These are phyloP conservation scores for Mallotus japonicus DNA, from an alignment of 441 rosid species.

Conservation along the genomic window DNA sequence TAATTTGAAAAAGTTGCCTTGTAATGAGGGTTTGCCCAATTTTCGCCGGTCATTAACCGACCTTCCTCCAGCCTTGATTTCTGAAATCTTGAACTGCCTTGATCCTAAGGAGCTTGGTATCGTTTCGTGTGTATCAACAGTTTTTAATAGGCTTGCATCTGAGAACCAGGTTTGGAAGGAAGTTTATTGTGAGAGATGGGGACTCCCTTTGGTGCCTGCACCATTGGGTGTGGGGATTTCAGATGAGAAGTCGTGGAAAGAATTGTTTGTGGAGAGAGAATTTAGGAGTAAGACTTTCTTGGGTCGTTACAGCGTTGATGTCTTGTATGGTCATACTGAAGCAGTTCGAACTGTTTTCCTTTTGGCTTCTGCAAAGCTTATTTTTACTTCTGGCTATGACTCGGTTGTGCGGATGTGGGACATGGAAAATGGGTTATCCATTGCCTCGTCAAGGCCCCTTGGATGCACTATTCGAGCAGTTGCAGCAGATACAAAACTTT, in stretches of 20 bases:
- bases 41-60: constrained; percentile 53
- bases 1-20: constrained; percentile 37
- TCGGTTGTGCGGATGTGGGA: constrained; percentile 80
- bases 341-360: constrained; percentile 68
- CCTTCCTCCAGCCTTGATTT: constrained; percentile 76
- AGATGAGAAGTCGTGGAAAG: constrained; percentile 77
- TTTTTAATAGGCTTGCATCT: constrained; percentile 60
- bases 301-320: constrained; percentile 69
- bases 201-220: constrained; percentile 43
- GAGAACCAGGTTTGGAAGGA: constrained; percentile 90
- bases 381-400: constrained; percentile 88
- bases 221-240: constrained; percentile 30
- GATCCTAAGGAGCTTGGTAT: constrained; percentile 84
- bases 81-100: constrained; percentile 70
- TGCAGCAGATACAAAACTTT: constrained; percentile 69
- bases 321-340: constrained; percentile 79
- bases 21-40: constrained; percentile 36
- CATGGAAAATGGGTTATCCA: constrained; percentile 70
- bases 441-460: constrained; percentile 70
- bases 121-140: constrained; percentile 75
- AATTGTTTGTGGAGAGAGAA: constrained; percentile 85
- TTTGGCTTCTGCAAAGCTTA: constrained; percentile 80
- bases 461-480: constrained; percentile 89
- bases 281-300: constrained; percentile 69
- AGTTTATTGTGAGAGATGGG: constrained; percentile 86